Conservation (phyloP, 257 asterid species). For the Solanum bulbocastanum region DNA sequence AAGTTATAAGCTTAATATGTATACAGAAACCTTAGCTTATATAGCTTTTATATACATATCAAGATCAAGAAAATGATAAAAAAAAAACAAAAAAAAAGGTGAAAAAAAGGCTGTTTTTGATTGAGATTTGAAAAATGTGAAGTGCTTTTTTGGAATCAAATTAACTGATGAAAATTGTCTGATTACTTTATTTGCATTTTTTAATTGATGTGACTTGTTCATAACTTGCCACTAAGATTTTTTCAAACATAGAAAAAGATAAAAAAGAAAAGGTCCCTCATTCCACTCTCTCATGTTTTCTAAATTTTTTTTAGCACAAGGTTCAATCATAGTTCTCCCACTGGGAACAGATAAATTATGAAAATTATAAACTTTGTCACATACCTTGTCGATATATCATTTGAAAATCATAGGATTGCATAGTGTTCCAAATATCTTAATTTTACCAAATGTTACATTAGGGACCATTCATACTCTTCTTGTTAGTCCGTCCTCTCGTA, state of each 20-base stretch:
- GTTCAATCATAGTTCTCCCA: not conserved
- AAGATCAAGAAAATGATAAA: not conserved
- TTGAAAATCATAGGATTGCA: not conserved
- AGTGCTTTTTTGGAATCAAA: not conserved
- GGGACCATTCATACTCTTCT: not conserved
- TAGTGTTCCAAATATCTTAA: not conserved
- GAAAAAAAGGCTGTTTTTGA: not conserved
- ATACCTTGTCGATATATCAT: not conserved
- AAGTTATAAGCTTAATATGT: not conserved
- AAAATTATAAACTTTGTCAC: not conserved
- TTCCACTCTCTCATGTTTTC: not conserved
- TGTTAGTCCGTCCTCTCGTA: not conserved
- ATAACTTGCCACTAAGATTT: not conserved
- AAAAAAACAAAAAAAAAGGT: not conserved
- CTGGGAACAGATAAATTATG: not conserved
- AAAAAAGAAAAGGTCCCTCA: not conserved
- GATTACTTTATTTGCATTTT: slow-evolving; percentile 3
- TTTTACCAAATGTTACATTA: not conserved
- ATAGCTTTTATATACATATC: not conserved
- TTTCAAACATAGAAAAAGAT: not conserved
- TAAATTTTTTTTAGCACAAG: not conserved
- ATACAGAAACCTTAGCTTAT: not conserved
- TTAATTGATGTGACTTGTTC: not conserved
- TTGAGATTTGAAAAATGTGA: not conserved
- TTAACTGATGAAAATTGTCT: not conserved